Conservation (phyloP, 495 filamentous ascomycete species). For the Trichoderma asperelloides region DNA sequence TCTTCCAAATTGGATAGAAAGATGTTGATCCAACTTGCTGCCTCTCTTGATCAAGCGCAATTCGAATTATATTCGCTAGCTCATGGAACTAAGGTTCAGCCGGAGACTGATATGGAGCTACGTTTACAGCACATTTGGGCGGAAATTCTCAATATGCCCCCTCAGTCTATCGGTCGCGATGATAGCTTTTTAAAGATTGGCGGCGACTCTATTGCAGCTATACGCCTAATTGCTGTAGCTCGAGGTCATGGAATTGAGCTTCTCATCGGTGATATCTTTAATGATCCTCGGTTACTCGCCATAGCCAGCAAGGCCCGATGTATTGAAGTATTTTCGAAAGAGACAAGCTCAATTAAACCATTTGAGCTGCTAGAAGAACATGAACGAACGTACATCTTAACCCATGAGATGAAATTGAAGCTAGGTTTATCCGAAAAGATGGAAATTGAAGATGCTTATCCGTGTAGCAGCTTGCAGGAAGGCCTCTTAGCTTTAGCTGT, state of each 20-base stretch:
- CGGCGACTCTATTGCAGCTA: background rate
- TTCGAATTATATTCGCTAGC: background rate
- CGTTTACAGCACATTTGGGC: constrained; percentile 6
- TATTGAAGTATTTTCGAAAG: constrained; percentile 26
- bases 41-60: background rate
- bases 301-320: background rate
- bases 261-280: constrained; percentile 19
- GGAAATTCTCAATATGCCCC: background rate
- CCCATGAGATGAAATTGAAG: background rate
- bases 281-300: constrained; percentile 33
- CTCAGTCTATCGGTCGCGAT: background rate
- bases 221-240: constrained; percentile 23
- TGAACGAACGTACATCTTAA: background rate
- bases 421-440: background rate
- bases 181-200: background rate
- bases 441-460: constrained; percentile 16
- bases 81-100: background rate
- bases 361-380: background rate
- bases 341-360: background rate
- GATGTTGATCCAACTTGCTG: background rate
- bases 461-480: constrained; percentile 48
- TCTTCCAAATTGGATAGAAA: constrained; percentile 1
- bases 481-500: constrained; percentile 38
- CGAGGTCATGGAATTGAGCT: constrained; percentile 4
- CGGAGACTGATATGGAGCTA: constrained; percentile 8